Base-by-base conservation (phyloP, 225 moss, liverwort and hornwort species). In the Sphagnum contortum region DNA sequence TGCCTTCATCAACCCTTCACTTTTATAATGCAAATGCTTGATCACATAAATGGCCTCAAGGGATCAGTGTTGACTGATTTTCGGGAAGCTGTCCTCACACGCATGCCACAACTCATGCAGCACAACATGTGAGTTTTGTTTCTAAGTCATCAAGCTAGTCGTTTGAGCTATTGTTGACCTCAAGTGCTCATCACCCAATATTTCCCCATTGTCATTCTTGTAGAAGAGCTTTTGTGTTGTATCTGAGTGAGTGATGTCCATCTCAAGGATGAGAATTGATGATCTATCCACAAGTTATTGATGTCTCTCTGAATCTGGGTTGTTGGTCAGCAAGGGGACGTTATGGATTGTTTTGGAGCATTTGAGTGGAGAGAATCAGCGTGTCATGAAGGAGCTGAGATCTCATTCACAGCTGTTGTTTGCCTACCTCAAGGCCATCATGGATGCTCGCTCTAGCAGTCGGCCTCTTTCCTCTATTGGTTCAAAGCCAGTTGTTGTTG, bases 371-470 rank as follows among this genome's bases (percentile, higher is more conserved):
- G 79, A 93, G 60, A 90, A 86, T 69, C 77, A 81, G 76, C 81
- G 72, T 52, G 81, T 98, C 29, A 72, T 91, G 62, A 85, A 75
- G 64, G 83, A 79, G 71, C 76, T 98, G 76, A 69, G 75, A 57
- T 75, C 83, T 61, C 77, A 84, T 61, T 89, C 87, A 52, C 73
- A 79, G 71, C 81, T 98, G 61, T 76, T 81, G 51, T 93, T 98
- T 78, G 73, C 68, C 65, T 93, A 92, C 70, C 65, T 98, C 56
- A 98, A 98, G 77, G 85, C 87, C 59, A 81, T 93, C 50, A 91
- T 93, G 89, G 81, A 87, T 82, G 83, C 82, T 71, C 95, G 90
- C 70, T 76, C 92, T 66, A 81, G 84, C 72, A 68, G 78, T 68
- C 63, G 68, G 64, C 73, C 68, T 66, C 61, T 64, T 57, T 71